Conservation (phyloP, 257 asterid species). For the Eustoma russellianum region DNA sequence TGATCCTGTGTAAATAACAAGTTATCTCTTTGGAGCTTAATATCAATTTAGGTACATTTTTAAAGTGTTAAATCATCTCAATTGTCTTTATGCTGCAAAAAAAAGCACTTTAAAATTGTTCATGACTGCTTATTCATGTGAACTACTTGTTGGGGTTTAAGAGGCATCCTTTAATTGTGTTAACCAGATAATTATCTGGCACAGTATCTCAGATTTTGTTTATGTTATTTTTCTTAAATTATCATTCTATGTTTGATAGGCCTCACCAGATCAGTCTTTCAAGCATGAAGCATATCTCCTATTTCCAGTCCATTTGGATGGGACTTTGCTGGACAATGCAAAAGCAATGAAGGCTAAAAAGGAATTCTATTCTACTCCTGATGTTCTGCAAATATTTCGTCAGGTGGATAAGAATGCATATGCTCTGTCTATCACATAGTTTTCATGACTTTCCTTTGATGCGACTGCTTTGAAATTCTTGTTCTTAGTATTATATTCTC, state of each 20-base stretch:
- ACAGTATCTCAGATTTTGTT: conserved; percentile 5
- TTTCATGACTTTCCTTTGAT: neutral
- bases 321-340: conserved; percentile 74
- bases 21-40: neutral
- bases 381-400: conserved; percentile 86
- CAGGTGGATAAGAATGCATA: conserved; percentile 46
- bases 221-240: conserved; percentile 3
- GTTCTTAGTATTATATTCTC: neutral
- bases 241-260: conserved; percentile 35
- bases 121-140: too few relatives aligned
- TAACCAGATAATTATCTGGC: too few relatives aligned
- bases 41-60: too few relatives aligned
- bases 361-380: conserved; percentile 80
- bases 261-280: conserved; percentile 80
- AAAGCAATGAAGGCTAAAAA: conserved; percentile 69
- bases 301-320: conserved; percentile 95
- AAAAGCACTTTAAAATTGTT: too few relatives aligned
- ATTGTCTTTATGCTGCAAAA: too few relatives aligned
- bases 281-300: conserved; percentile 92
- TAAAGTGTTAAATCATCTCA: too few relatives aligned
- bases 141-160: neutral
- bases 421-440: neutral
- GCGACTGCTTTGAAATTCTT: neutral
- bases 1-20: too few relatives aligned
- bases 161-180: conserved; percentile 1